Conservation (phyloP, 2,329 filamentous ascomycete genomes). For the Cladorrhinum sp. region DNA sequence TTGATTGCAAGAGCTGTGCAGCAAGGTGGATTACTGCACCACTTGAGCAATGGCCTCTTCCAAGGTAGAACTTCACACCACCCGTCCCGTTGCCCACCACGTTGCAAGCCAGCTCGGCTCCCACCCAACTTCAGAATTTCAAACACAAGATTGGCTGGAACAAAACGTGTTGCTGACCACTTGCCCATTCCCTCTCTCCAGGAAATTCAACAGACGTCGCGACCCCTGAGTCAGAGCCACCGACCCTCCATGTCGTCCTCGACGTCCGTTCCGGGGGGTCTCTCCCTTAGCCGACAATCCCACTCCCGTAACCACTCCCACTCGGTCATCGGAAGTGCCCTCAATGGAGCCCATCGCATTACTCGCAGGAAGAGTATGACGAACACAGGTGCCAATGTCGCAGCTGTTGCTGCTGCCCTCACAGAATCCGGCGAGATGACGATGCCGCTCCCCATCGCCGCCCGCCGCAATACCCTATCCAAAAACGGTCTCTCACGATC, state of each 20-base stretch:
- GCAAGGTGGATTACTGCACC: constrained; percentile 17
- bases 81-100: constrained; percentile 11
- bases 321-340: constrained; percentile 71
- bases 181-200: constrained; percentile 34
- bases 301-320: constrained; percentile 77
- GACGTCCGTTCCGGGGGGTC: constrained; percentile 55
- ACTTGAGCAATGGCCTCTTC: constrained; percentile 33
- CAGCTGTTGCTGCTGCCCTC: constrained; percentile 70
- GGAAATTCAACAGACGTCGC: constrained; percentile 64
- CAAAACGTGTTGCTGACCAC: constrained; percentile 36
- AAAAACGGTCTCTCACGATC: constrained; percentile 56
- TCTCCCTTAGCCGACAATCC: constrained; percentile 55
- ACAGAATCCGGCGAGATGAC: constrained; percentile 62
- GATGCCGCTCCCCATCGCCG: constrained; percentile 55
- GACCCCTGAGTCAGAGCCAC: constrained; percentile 62
- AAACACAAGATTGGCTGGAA: neutral
- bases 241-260: constrained; percentile 58
- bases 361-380: constrained; percentile 93
- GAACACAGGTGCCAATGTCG: constrained; percentile 67
- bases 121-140: constrained; percentile 25
- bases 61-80: constrained; percentile 27
- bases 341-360: constrained; percentile 80
- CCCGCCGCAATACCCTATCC: constrained; percentile 66
- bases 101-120: constrained; percentile 15
- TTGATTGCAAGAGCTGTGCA: constrained; percentile 18